Evolutionary conservation across 192 early-diverging fungal species (phyloP).

Genomic region (Umbelopsis ramanniana): DNA sequence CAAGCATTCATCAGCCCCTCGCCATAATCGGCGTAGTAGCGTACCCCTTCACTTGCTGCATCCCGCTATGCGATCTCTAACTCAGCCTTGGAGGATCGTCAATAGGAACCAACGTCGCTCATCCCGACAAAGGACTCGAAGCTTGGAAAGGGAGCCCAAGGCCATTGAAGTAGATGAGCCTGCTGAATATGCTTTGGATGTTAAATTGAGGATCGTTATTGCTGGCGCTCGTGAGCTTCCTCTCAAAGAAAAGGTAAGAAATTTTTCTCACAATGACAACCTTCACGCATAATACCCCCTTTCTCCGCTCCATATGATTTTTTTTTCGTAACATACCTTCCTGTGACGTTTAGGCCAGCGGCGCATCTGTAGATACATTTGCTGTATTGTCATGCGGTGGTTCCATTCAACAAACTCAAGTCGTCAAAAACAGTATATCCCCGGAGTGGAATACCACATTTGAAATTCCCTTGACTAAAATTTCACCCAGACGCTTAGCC

Average conservation of each 20-base stretch:
- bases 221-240: not conserved
- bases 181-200: not conserved
- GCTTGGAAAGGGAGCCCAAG: not conserved
- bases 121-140: slow-evolving; percentile 9
- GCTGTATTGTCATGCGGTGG: slow-evolving; percentile 61
- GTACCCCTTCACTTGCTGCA: not conserved
- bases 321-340: too few relatives aligned
- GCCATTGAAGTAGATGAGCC: not conserved
- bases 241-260: slow-evolving; percentile 6
- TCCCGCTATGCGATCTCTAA: slow-evolving; percentile 19
- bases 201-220: slow-evolving; percentile 8
- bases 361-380: slow-evolving; percentile 35
- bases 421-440: slow-evolving; percentile 58
- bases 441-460: slow-evolving; percentile 70
- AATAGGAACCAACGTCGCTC: not conserved
- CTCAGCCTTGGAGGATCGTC: slow-evolving; percentile 11
- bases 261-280: not conserved
- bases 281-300: too few relatives aligned
- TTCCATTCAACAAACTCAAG: slow-evolving; percentile 61
- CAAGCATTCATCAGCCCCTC: not conserved
- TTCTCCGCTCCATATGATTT: too few relatives aligned
- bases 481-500: slow-evolving; percentile 39
- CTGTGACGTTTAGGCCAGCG: too few relatives aligned
- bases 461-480: slow-evolving; percentile 52
- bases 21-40: not conserved